A percentile compares a stretch with the other conserved stretches of the same genome.
Conservation (phyloP, 1,284 basidiomycete genomes). For the Gymnopus androsaceus region DNA sequence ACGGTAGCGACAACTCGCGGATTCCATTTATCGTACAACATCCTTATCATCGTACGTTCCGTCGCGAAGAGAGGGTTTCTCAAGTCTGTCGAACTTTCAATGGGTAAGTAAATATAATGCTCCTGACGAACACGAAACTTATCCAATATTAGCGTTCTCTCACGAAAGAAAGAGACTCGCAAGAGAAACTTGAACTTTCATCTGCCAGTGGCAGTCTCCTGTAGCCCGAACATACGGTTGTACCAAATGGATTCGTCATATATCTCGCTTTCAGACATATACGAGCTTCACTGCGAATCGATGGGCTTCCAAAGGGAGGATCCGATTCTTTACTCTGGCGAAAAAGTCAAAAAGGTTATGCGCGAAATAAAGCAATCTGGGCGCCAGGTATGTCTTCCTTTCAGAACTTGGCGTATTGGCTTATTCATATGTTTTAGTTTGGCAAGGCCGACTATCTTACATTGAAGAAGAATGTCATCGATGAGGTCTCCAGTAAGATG, state of each 20-base stretch:
- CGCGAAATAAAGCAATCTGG: conserved; percentile 57
- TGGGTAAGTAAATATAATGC: conserved; percentile 51
- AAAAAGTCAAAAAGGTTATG: conserved; percentile 77
- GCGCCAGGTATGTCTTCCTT: conserved; percentile 44
- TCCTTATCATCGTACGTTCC: conserved; percentile 84
- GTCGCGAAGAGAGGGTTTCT: conserved; percentile 92
- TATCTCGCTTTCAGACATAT: conserved; percentile 90
- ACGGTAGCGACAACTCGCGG: conserved; percentile 89
- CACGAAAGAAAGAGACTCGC: conserved; percentile 89
- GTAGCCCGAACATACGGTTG: conserved; percentile 83
- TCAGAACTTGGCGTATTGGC: neutral
- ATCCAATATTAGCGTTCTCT: conserved; percentile 61
- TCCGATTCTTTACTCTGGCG: conserved; percentile 80
- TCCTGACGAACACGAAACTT: neutral
- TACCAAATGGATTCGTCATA: conserved; percentile 93
- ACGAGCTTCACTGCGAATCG: conserved; percentile 86
- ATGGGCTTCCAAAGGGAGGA: conserved; percentile 86
- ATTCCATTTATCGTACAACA: conserved; percentile 93
- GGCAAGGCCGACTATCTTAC: conserved; percentile 71
- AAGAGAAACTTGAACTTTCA: conserved; percentile 93
- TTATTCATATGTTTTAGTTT: conserved; percentile 40
- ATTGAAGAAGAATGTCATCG: conserved; percentile 86
- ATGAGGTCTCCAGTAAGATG: conserved; percentile 89
- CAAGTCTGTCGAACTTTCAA: conserved; percentile 94
- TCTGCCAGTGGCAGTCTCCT: conserved; percentile 85